Percentiles rank a stretch among this genome's conserved stretches.
Evolutionary conservation across 495 filamentous ascomycete species (phyloP).

Genomic region (Penicillium herquei): DNA sequence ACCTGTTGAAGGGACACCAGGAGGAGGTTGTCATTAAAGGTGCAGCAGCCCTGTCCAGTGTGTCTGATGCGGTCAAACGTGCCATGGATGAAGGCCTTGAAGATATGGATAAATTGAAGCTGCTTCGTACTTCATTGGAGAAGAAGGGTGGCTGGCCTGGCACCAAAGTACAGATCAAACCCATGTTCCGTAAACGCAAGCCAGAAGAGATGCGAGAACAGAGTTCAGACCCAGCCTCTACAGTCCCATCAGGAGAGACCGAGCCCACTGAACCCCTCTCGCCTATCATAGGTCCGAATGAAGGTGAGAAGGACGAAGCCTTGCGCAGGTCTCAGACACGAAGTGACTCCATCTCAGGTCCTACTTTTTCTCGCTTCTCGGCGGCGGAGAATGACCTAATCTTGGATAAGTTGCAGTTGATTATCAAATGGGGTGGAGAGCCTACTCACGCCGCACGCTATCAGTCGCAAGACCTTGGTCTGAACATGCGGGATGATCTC

Average conservation of each 20-base stretch:
- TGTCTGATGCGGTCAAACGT: slow-evolving; percentile 75
- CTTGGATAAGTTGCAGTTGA: slow-evolving; percentile 92
- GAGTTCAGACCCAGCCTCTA: slow-evolving; percentile 8
- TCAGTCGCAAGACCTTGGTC: slow-evolving; percentile 88
- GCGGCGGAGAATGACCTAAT: slow-evolving; percentile 85
- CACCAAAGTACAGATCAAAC: slow-evolving; percentile 98
- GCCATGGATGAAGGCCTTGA: slow-evolving; percentile 77
- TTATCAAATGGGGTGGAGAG: slow-evolving; percentile 99
- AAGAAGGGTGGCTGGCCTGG: slow-evolving; percentile 92
- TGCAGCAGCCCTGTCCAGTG: slow-evolving; percentile 84
- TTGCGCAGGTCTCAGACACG: slow-evolving; percentile 50
- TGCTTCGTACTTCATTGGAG: slow-evolving; percentile 78
- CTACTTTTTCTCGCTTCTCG: slow-evolving; percentile 85
- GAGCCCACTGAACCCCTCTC: slow-evolving; percentile 23
- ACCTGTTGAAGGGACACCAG: slow-evolving; percentile 88
- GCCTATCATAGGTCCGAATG: slow-evolving; percentile 9
- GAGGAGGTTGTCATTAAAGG: slow-evolving; percentile 95
- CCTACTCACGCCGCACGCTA: slow-evolving; percentile 97
- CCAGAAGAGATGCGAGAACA: slow-evolving; percentile 50
- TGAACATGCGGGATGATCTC: slow-evolving; percentile 94
- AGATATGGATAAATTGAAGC: slow-evolving; percentile 79
- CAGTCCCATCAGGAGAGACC: slow-evolving; percentile 8
- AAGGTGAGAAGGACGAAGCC: slow-evolving; percentile 24
- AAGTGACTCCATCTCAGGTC: slow-evolving; percentile 79
- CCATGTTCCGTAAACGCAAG: slow-evolving; percentile 87